Conservation (phyloP, 371 early-diverging fungal genomes). For the Mortierella sp. region DNA sequence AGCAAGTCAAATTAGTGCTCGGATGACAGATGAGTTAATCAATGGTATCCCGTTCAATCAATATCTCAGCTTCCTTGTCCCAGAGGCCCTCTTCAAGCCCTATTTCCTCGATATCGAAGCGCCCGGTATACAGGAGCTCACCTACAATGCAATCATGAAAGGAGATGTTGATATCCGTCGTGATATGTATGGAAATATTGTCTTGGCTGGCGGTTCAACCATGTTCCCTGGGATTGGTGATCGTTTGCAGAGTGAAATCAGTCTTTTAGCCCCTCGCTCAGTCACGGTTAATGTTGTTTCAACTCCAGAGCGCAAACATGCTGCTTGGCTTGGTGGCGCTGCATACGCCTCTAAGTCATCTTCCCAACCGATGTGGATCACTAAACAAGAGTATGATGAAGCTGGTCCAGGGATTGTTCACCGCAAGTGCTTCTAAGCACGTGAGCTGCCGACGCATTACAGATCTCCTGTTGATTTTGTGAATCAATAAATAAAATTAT, state of each 20-base stretch:
- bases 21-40: no score
- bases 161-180: conserved; percentile 93
- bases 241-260: conserved; percentile 88
- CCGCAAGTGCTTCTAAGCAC: conserved; percentile 98
- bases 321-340: conserved; percentile 97
- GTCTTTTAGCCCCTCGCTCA: conserved; percentile 83
- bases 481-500: no score
- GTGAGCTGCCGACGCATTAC: no score
- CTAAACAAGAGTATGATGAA: conserved; percentile 97
- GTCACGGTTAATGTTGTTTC: conserved; percentile 95
- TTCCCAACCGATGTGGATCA: conserved; percentile 70
- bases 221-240: conserved; percentile 88
- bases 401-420: conserved; percentile 97
- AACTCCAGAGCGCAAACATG: conserved; percentile 95
- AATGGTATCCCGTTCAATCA: neutral
- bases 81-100: conserved; percentile 87
- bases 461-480: no score
- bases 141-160: conserved; percentile 88
- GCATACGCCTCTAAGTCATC: conserved; percentile 87
- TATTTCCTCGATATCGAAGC: conserved; percentile 85
- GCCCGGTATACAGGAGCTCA: conserved; percentile 90
- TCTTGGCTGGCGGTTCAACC: conserved; percentile 94
- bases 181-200: conserved; percentile 86
- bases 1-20: no score
- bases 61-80: conserved; percentile 69